Percentiles rank a stretch among this genome's conserved stretches.
Conservation (phyloP, 768 basidiomycete genomes). For the Podaxis sp. region DNA sequence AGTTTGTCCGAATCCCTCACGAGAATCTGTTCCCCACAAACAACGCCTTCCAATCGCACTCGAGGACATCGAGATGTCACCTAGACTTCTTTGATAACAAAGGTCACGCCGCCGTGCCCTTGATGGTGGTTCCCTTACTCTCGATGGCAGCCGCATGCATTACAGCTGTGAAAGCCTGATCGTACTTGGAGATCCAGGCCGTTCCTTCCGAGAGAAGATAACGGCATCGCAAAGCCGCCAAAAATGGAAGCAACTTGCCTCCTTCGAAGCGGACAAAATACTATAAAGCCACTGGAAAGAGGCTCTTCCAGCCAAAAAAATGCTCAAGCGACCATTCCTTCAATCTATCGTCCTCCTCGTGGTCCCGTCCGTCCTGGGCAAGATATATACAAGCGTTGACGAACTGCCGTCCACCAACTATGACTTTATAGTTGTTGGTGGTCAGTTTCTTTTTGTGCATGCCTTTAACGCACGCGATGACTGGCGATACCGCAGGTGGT, state of each 20-base stretch:
- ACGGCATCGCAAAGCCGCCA: background rate
- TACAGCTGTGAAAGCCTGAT: background rate
- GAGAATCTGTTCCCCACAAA: too few species aligned
- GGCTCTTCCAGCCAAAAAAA: background rate
- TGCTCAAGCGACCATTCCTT: background rate
- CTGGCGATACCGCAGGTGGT: slow-evolving; percentile 30
- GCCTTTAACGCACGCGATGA: background rate
- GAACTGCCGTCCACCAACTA: slow-evolving; percentile 4
- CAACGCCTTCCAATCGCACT: background rate
- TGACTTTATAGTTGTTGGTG: slow-evolving; percentile 24
- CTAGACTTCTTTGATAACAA: background rate
- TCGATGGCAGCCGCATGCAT: background rate
- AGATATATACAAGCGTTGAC: background rate
- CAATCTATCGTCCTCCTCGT: background rate
- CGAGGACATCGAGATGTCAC: background rate
- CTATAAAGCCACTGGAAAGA: slow-evolving; percentile 1
- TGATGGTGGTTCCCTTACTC: background rate
- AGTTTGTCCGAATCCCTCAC: too few species aligned
- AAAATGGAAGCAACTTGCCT: background rate
- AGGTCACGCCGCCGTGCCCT: background rate
- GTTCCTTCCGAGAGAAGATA: background rate
- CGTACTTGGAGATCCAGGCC: background rate
- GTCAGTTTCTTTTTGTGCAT: slow-evolving; percentile 21
- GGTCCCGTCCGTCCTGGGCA: background rate
- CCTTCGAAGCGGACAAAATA: background rate